Conservation (phyloP, 768 basidiomycete genomes). For the Panaeolus cyanescens region DNA sequence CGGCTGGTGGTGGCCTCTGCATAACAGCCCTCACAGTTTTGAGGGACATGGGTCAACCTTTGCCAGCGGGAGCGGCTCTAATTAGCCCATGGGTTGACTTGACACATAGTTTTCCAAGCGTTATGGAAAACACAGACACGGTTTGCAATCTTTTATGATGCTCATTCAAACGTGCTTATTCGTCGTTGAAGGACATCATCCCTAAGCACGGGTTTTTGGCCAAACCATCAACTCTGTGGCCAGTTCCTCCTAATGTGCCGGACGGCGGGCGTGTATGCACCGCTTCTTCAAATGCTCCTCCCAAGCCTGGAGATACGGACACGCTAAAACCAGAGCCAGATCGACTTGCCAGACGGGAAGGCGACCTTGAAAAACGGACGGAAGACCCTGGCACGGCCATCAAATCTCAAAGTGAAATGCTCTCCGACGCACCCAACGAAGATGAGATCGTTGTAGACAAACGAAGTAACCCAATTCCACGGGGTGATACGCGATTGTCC, state of each 20-base stretch:
- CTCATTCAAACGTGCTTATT: background rate
- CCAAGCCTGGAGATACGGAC: constrained; percentile 51
- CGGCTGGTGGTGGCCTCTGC: constrained; percentile 72
- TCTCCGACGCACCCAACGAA: background rate
- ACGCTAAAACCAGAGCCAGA: constrained; percentile 37
- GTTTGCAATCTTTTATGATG: constrained; percentile 32
- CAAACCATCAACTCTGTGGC: constrained; percentile 62
- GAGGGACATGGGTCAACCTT: constrained; percentile 67
- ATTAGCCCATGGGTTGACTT: constrained; percentile 86
- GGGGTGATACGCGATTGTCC: background rate
- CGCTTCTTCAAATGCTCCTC: constrained; percentile 42
- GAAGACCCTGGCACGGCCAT: background rate
- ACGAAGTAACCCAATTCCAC: background rate
- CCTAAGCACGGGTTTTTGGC: constrained; percentile 63
- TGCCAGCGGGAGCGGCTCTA: constrained; percentile 75
- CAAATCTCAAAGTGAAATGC: background rate
- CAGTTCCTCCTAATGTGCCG: constrained; percentile 40
- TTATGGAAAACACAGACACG: constrained; percentile 65
- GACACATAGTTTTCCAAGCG: constrained; percentile 82
- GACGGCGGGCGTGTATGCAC: constrained; percentile 35
- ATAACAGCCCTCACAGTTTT: constrained; percentile 62
- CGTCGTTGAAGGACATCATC: constrained; percentile 62
- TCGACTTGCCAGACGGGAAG: constrained; percentile 24
- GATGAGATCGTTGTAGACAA: background rate
- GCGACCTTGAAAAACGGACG: constrained; percentile 9